Percentiles rank a stretch among this genome's conserved stretches.
These are phyloP conservation scores for Solanum tarapatanum DNA, from an alignment of 257 asterid genomes.

Conservation along the genomic window DNA sequence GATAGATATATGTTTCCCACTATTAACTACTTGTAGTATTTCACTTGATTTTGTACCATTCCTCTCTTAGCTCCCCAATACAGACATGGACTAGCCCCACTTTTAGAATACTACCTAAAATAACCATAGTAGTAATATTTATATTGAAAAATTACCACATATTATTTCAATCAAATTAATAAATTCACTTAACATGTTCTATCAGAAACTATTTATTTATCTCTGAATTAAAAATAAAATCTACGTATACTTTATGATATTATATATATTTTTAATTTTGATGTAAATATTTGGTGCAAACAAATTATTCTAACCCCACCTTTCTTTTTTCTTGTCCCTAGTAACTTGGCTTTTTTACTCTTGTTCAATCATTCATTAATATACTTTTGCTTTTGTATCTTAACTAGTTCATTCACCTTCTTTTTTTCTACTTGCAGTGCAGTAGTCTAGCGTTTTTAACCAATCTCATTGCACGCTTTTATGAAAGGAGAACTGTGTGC, in stretches of 20 bases:
- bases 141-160: not conserved
- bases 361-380: conserved; percentile 5
- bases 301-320: not conserved
- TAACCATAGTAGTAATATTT: too few species aligned
- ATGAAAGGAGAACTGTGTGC: not conserved
- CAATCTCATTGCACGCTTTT: not conserved
- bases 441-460: not conserved
- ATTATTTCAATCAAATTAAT: not conserved
- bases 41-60: conserved; percentile 17
- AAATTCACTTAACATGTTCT: not conserved
- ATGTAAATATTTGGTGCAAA: not conserved
- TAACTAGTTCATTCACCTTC: not conserved
- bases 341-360: not conserved
- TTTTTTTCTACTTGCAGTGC: not conserved
- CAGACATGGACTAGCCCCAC: conserved; percentile 16
- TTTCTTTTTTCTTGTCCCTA: not conserved
- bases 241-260: not conserved
- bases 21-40: not conserved
- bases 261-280: not conserved
- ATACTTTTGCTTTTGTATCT: conserved; percentile 8
- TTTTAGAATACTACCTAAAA: not conserved
- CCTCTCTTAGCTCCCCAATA: conserved; percentile 22
- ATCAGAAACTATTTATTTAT: too few species aligned
- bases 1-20: not conserved
- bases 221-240: not conserved